Evolutionary conservation across 2,329 filamentous ascomycete genomes (phyloP), one percentile per base, ranked within the genome.

Genomic region (Fusarium scirpi): DNA sequence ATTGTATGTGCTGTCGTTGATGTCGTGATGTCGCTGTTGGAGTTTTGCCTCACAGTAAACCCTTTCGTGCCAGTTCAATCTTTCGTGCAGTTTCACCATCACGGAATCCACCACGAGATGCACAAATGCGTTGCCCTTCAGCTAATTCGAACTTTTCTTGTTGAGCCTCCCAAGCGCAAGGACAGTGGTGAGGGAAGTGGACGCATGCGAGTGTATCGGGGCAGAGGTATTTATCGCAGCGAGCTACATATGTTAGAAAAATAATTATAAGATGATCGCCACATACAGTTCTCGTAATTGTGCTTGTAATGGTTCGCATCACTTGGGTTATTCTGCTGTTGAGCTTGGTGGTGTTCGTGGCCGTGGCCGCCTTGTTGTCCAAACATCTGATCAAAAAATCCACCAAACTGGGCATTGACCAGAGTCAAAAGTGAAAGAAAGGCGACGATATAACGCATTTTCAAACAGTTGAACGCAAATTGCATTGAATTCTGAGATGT

Each of bases 321-420:
- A 76, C 93, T 97, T 4, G 93, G 88, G 29, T 92, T 93, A 79
- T 98, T 96, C 76, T 93, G 91, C 27, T 89, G 88, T 72, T 93
- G 91, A 30, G 89, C 88, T 73, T 89, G 86, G 15, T 85, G 82
- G 13, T 79, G 79, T 47, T 79, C 79, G 67, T 82, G 82, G 10
- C 18, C 34, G 18, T 38, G 34, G 64, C 85, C 81, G 72, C 88
- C 88, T 43, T 69, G 64, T 20, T 73, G 72, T 74, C 89, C 87
- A 80, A 99, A 98, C 93, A 98, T 97, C 76, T 98, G 94, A 80
- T 98, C 94, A 82, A 98, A 99, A 87, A 99, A 97, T 69, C 78
- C 74, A 78, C 93, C 92, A 80, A 98, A 98, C 82, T 98, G 95
- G 13, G 93, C 93, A 61, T 87, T 83, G 6, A 86, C 89, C 18